Conservation (phyloP, 2,329 filamentous ascomycete genomes). For the Achaetomium macrosporum region DNA sequence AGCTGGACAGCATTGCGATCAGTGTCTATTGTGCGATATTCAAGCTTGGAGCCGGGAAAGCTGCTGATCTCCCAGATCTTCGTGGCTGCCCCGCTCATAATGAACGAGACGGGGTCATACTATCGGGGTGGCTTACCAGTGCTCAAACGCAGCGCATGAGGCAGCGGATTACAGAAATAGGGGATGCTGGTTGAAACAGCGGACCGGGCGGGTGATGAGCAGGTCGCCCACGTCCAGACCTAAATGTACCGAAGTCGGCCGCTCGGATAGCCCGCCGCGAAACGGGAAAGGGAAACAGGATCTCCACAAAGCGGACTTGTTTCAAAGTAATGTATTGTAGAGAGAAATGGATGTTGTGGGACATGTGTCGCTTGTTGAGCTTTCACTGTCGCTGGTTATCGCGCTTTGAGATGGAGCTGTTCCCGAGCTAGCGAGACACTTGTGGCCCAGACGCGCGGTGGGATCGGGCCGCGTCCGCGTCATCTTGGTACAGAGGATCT, state of each 20-base stretch:
- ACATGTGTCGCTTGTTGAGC: neutral
- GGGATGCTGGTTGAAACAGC: slow-evolving; percentile 22
- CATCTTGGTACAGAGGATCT: neutral
- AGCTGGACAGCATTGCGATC: slow-evolving; percentile 27
- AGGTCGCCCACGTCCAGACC: slow-evolving; percentile 5
- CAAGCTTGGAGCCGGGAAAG: neutral
- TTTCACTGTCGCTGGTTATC: neutral
- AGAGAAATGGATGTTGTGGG: neutral
- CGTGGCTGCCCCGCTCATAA: slow-evolving; percentile 1
- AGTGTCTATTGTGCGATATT: neutral
- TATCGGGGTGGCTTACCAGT: slow-evolving; percentile 11
- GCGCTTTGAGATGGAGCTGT: neutral
- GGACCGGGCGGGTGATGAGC: slow-evolving; percentile 13
- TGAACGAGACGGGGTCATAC: neutral
- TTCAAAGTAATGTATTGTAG: neutral
- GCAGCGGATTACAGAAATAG: slow-evolving; percentile 7
- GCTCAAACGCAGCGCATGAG: slow-evolving; percentile 17
- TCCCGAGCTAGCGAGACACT: neutral
- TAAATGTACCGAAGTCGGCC: neutral
- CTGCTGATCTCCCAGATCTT: neutral
- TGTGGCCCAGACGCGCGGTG: slow-evolving; percentile 1
- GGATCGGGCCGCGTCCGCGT: neutral
- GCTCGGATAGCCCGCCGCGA: neutral
- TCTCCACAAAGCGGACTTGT: neutral
- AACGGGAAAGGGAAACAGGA: neutral